Base-by-base conservation (phyloP, 306 rosid species). In the Elaeagnus macrophylla region DNA sequence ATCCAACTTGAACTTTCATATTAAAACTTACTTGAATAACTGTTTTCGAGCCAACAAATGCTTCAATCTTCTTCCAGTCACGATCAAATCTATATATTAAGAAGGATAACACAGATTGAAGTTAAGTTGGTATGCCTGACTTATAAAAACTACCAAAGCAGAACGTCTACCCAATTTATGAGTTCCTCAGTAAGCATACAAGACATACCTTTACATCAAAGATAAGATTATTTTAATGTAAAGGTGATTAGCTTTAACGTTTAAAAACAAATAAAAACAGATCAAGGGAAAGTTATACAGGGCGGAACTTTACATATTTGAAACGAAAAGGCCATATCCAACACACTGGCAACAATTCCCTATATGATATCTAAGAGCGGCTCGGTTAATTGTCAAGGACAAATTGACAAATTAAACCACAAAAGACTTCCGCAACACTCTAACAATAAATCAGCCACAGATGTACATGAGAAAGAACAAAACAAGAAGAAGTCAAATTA, bases 41-140 rank as follows among this genome's bases (percentile, higher is more conserved):
- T n/a, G 96, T 82, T 77, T 93, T 93, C 39, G 99, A 80, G 51
- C 95, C 99, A 13, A 93, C 78, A 77, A 80, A 93, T 53, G 99
- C 96, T 82, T 82, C 96, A 68, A 93, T 93, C 82, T 87, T 93
- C 75, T 93, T 93, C 99, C 99, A 93, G 72, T 93, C 99, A 36
- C 99, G 96, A 64, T 87, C 95, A 37, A 87, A 93, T 71, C 99
- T 93, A 51, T 9, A 4, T 75, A 57, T 7, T 48, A 69, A 46
- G 38, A 45, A 58, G 15, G 12, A 51, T 43, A 46, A 53, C 10
- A 66, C 20, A 60, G 42, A 48, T 35, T 61, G 54, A 15, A 20
- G 10, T 54, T 3, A 44, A 20, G 32, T 56, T 17, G 38, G 18
- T 12, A 37, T 13, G 18, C 19, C 50, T 10, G 6, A 17, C 17